A percentile compares a stretch with the other conserved stretches of the same genome.
Evolutionary conservation across 345 rosid genomes (phyloP).

Genomic region (Kandelia obovata): DNA sequence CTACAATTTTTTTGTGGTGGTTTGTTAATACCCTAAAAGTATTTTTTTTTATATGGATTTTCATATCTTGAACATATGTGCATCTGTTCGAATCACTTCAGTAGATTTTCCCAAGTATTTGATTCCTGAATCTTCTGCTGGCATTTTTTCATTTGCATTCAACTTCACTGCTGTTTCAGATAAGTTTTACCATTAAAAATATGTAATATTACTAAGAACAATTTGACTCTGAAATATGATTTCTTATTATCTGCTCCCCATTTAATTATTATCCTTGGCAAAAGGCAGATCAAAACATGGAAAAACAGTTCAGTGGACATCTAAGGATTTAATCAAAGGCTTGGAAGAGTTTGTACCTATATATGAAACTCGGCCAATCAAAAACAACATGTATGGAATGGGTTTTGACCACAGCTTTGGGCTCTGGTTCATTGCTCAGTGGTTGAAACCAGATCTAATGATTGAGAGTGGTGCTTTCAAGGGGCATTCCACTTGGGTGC

Average conservation of each 20-base stretch:
- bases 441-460: slow-evolving; percentile 93
- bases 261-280: slow-evolving; percentile 65
- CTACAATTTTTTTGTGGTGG: too few relatives aligned
- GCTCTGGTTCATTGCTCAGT: slow-evolving; percentile 84
- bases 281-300: slow-evolving; percentile 99
- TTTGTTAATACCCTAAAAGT: neutral
- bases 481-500: slow-evolving; percentile 98
- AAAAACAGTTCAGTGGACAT: slow-evolving; percentile 87
- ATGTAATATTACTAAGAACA: too few relatives aligned
- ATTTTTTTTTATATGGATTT: neutral
- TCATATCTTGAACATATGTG: neutral
- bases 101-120: neutral
- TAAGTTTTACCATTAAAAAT: too few relatives aligned
- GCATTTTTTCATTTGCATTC: too few relatives aligned
- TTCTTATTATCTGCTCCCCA: slow-evolving; percentile 32
- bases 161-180: too few relatives aligned
- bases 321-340: slow-evolving; percentile 86
- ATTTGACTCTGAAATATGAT: neutral
- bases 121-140: neutral
- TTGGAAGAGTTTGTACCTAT: slow-evolving; percentile 90
- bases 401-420: slow-evolving; percentile 99
- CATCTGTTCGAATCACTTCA: neutral
- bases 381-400: slow-evolving; percentile 95
- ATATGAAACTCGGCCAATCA: slow-evolving; percentile 90
- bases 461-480: slow-evolving; percentile 98